These are phyloP conservation scores for Mycocalia duriaeana DNA, from an alignment of 1,284 basidiomycete species.

Conservation along the genomic window DNA sequence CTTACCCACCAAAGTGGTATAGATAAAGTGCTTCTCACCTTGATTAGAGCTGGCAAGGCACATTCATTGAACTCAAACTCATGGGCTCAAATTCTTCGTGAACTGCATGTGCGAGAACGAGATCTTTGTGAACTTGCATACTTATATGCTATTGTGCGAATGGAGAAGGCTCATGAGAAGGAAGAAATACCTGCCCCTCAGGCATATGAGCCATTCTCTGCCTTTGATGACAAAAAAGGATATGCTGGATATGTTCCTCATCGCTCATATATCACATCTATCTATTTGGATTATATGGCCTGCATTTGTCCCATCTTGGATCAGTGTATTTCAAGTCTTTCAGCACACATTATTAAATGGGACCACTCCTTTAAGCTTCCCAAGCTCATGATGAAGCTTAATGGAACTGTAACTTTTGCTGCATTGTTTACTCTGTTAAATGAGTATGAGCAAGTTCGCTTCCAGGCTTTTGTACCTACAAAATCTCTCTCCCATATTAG, in stretches of 20 bases:
- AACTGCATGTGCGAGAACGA: neutral
- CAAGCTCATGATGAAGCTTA: slow-evolving; percentile 9
- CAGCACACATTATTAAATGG: slow-evolving; percentile 1
- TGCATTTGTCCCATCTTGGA: no score
- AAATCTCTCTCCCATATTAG: slow-evolving; percentile 3
- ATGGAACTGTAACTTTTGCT: slow-evolving; percentile 7
- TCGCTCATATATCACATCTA: neutral
- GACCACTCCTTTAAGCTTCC: slow-evolving; percentile 10
- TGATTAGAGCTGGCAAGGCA: neutral
- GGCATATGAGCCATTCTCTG: neutral
- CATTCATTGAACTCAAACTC: neutral
- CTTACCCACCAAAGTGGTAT: neutral
- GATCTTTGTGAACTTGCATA: neutral
- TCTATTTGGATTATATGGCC: neutral
- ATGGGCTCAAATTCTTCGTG: neutral
- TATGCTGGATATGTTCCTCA: neutral
- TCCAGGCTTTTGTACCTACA: slow-evolving; percentile 5
- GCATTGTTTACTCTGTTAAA: slow-evolving; percentile 4
- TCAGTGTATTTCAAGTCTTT: slow-evolving; percentile 1
- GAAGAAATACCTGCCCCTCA: neutral
- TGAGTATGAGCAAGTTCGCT: slow-evolving; percentile 3
- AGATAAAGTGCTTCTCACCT: neutral
- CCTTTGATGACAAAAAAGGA: neutral
- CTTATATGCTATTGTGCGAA: neutral
- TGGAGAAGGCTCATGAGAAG: neutral